These are phyloP conservation scores for Choiromyces venosus DNA, from an alignment of 495 filamentous ascomycete species.

Conservation along the genomic window DNA sequence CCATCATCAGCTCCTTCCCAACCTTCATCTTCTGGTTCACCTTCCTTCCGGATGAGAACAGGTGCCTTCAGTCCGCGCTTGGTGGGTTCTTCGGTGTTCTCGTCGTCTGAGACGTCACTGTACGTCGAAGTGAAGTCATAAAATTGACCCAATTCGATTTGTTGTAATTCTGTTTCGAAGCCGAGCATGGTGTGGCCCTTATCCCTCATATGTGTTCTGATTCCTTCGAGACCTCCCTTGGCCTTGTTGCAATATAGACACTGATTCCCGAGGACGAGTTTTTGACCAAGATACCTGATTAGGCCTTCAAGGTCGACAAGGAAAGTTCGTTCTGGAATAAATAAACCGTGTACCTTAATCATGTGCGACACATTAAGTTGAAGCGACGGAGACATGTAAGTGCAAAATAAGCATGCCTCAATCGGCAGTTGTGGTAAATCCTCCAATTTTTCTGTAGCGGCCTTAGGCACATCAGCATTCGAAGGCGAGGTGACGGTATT, in stretches of 20 bases:
- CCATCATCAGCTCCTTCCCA: conserved; percentile 42
- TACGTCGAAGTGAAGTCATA: conserved; percentile 97
- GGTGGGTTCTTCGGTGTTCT: conserved; percentile 46
- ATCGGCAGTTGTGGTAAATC: conserved; percentile 47
- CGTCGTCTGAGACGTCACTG: conserved; percentile 62
- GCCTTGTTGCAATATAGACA: conserved; percentile 79
- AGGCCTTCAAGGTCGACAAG: conserved; percentile 76
- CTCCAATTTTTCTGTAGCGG: conserved; percentile 32
- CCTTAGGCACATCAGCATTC: conserved; percentile 11
- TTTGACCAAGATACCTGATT: conserved; percentile 66
- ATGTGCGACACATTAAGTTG: conserved; percentile 77
- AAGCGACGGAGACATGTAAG: conserved; percentile 65
- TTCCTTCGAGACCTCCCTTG: conserved; percentile 64
- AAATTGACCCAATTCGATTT: conserved; percentile 92
- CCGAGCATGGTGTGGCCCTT: conserved; percentile 95
- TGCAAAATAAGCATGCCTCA: conserved; percentile 84
- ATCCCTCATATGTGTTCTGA: conserved; percentile 94
- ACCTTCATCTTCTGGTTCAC: conserved; percentile 43
- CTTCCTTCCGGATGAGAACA: conserved; percentile 50
- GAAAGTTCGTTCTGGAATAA: conserved; percentile 82
- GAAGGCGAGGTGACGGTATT: conserved; percentile 8
- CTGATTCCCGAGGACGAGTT: conserved; percentile 67
- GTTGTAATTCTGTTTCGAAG: conserved; percentile 81
- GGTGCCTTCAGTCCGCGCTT: conserved; percentile 57
- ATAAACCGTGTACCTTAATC: conserved; percentile 89